A percentile compares a stretch with the other conserved stretches of the same genome.
These are phyloP conservation scores for Plicaturopsis crispa DNA, from an alignment of 768 basidiomycete species.

Conservation along the genomic window DNA sequence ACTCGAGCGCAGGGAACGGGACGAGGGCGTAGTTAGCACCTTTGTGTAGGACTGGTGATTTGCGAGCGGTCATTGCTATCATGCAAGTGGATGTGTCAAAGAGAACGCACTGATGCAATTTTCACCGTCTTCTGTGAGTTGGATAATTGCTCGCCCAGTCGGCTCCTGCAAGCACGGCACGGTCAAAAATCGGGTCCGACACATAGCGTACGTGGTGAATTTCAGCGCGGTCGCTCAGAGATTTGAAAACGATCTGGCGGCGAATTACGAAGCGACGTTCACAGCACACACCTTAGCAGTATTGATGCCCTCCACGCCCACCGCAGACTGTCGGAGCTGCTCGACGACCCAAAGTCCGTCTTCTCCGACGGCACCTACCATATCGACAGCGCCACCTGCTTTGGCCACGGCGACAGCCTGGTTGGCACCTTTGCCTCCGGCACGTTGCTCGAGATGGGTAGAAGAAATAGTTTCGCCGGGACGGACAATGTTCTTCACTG, in stretches of 20 bases:
- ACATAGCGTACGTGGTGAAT: neutral
- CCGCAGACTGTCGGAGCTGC: slow-evolving; percentile 28
- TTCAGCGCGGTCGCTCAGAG: no score
- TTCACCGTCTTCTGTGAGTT: slow-evolving; percentile 48
- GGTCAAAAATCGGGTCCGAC: neutral
- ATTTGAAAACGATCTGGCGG: no score
- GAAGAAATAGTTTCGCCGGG: slow-evolving; percentile 60
- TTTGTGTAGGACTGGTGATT: slow-evolving; percentile 43
- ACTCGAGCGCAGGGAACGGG: slow-evolving; percentile 17
- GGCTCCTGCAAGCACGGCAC: slow-evolving; percentile 25
- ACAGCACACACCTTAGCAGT: slow-evolving; percentile 11
- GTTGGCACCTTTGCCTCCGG: slow-evolving; percentile 60
- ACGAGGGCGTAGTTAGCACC: slow-evolving; percentile 46
- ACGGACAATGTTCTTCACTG: slow-evolving; percentile 44
- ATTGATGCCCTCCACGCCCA: slow-evolving; percentile 30
- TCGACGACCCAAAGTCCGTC: slow-evolving; percentile 45
- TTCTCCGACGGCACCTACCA: slow-evolving; percentile 46
- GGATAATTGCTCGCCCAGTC: slow-evolving; percentile 56
- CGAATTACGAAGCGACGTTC: neutral
- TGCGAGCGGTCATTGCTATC: neutral
- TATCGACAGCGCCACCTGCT: slow-evolving; percentile 38
- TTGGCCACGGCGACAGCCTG: slow-evolving; percentile 51
- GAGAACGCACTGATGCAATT: slow-evolving; percentile 48
- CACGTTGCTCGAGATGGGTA: slow-evolving; percentile 33
- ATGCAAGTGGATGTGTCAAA: neutral